A percentile compares a stretch with the other conserved stretches of the same genome.
Evolutionary conservation across 768 basidiomycete species (phyloP).

Genomic region (Mycena vulgaris): DNA sequence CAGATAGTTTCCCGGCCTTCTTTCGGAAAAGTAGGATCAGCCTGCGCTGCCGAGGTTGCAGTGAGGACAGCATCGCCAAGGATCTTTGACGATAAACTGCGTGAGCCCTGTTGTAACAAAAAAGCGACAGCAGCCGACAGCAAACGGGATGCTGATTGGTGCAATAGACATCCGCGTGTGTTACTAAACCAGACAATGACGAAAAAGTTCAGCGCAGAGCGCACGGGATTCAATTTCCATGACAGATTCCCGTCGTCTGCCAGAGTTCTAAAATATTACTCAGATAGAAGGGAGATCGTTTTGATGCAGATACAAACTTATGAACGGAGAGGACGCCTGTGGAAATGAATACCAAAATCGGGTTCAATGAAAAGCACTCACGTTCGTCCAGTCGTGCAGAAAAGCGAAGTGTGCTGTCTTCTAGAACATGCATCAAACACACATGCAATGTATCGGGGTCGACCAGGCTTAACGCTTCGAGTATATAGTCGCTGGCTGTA

Average conservation of each 20-base stretch:
- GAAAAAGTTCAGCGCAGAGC: slow-evolving; percentile 50
- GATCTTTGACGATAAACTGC: slow-evolving; percentile 23
- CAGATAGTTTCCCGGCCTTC: slow-evolving; percentile 55
- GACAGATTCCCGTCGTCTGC: not conserved
- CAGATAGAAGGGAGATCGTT: not conserved
- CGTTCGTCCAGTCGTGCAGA: slow-evolving; percentile 51
- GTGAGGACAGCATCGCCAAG: slow-evolving; percentile 56
- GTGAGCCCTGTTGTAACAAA: slow-evolving; percentile 27
- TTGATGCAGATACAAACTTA: slow-evolving; percentile 7
- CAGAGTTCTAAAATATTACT: slow-evolving; percentile 16
- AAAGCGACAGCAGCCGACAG: slow-evolving; percentile 40
- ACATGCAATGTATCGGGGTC: slow-evolving; percentile 33
- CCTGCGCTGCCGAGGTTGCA: slow-evolving; percentile 49
- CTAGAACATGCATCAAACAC: slow-evolving; percentile 39
- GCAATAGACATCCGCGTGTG: slow-evolving; percentile 37
- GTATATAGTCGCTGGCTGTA: slow-evolving; percentile 50
- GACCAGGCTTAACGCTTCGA: slow-evolving; percentile 50
- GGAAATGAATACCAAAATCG: not conserved
- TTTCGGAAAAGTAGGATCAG: slow-evolving; percentile 28
- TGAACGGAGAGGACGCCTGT: slow-evolving; percentile 8
- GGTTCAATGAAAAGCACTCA: slow-evolving; percentile 28
- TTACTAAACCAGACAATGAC: slow-evolving; percentile 51
- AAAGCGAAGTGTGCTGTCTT: slow-evolving; percentile 45
- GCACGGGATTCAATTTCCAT: slow-evolving; percentile 37
- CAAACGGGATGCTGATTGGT: slow-evolving; percentile 41